Evolutionary conservation across 768 basidiomycete genomes (phyloP).

Genomic region (Suillus fuscotomentosus): DNA sequence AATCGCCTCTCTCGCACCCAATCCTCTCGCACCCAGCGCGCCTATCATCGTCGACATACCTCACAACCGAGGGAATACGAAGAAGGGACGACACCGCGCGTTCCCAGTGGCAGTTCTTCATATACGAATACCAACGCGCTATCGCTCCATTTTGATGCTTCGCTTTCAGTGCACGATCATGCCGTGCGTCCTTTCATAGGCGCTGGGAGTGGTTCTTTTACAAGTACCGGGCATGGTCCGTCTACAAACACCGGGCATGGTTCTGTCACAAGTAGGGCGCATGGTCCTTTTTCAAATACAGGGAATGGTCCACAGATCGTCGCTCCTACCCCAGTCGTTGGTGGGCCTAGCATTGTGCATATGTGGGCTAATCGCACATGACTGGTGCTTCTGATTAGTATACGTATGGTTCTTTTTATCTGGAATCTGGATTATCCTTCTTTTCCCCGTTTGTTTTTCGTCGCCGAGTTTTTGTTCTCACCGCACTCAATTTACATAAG

Average conservation of each 20-base stretch:
- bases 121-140: constrained; percentile 27
- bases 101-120: constrained; percentile 16
- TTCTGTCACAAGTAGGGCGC: constrained; percentile 11
- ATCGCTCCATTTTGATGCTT: constrained; percentile 37
- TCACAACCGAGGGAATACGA: constrained; percentile 14
- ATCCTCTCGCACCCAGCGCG: not conserved
- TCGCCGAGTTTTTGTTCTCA: not conserved
- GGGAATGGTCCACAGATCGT: constrained; percentile 26
- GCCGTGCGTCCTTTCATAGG: constrained; percentile 15
- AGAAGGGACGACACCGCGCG: not conserved
- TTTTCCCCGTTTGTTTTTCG: not conserved
- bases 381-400: constrained; percentile 13
- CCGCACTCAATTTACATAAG: not conserved
- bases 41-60: constrained; percentile 19
- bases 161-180: constrained; percentile 26
- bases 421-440: constrained; percentile 1
- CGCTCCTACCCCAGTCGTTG: constrained; percentile 33
- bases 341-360: constrained; percentile 33
- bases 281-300: constrained; percentile 13
- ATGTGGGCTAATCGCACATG: constrained; percentile 32
- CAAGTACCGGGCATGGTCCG: constrained; percentile 12
- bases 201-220: constrained; percentile 12
- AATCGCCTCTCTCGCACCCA: not conserved
- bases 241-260: constrained; percentile 12
- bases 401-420: constrained; percentile 4